Conservation (phyloP, 2,329 filamentous ascomycete genomes). For the Bimuria novae-zelandiae region DNA sequence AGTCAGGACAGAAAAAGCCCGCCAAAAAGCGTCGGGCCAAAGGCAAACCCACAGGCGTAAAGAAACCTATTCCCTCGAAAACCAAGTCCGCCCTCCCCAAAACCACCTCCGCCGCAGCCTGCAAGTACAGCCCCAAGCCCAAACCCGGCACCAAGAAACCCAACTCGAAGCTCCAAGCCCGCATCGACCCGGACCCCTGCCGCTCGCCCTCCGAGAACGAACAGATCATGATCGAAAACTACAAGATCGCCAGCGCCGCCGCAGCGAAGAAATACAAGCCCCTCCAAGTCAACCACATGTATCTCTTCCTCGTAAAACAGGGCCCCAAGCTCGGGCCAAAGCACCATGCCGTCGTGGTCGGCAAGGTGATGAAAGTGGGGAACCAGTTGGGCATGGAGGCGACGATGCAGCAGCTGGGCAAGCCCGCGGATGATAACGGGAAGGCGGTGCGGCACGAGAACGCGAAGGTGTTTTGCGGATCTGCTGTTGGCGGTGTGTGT, state of each 20-base stretch:
- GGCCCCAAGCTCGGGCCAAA: neutral
- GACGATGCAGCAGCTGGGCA: constrained; percentile 1
- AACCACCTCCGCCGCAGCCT: neutral
- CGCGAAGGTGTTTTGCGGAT: constrained; percentile 4
- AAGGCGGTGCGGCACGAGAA: neutral
- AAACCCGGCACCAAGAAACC: neutral
- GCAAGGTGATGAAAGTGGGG: constrained; percentile 1
- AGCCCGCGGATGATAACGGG: neutral
- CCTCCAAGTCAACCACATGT: constrained; percentile 1
- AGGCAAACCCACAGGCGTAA: neutral
- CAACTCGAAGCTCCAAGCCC: constrained; percentile 1
- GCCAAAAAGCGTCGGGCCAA: neutral
- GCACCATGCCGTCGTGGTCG: constrained; percentile 2
- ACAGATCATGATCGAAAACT: constrained; percentile 4
- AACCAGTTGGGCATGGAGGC: constrained; percentile 6
- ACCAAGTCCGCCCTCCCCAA: neutral
- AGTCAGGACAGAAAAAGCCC: neutral
- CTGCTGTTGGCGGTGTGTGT: neutral
- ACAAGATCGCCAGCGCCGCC: constrained; percentile 1
- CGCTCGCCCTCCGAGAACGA: neutral
- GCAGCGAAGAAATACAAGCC: neutral
- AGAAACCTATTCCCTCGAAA: neutral
- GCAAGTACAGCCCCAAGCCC: neutral
- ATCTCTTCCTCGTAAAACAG: constrained; percentile 3
- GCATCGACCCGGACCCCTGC: constrained; percentile 3